Evolutionary conservation across 768 basidiomycete genomes (phyloP), one percentile per base, ranked within the genome.

Genomic region (Kwoniella newhampshirensis): DNA sequence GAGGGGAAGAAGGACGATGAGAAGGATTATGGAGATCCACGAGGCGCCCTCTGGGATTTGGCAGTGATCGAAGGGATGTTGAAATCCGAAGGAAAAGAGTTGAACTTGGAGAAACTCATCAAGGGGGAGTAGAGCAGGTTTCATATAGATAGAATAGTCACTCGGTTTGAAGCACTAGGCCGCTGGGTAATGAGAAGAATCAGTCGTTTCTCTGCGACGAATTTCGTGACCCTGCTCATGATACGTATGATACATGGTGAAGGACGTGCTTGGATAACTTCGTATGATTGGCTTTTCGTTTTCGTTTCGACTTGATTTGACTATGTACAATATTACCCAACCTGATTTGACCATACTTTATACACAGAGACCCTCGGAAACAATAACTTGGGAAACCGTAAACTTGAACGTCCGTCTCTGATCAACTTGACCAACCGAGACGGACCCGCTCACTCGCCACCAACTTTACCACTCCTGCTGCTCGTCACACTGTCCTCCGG

Each of bases 31-130:
- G 88, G 87, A 13, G 81, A 83, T 60, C 86, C 87, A 25, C 73
- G 79, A 32, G 82, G 78, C 17, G 84, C 88, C 27, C 75, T 93
- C 60, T 78, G 78, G 60, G 90, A 92, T 71, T 84, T 92, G 26
- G 87, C 86, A 25, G 79, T 90, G 66, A 86, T 93, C 57, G 81
- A 93, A 77, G 89, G 87, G 25, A 83, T 82, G 26, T 77, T 91
- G 78, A 85, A 82, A 35, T 86, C 86, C 63, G 76, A 81, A 18
- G 88, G 88, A 5, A 66, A 78, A 56, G 71, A 81, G 35, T 80
- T 90, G 2, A 83, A 87, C 73, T 76, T 91, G 55, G 66, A 63
- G 21, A 63, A 74, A 36, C 53, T 78, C 12, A 56, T 77, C 35
- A 55, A 56, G 4, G 66, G 59, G 20, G n/a, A 57, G 25, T 50